Conservation (phyloP, 345 rosid genomes). For the Limnanthes douglasii region DNA sequence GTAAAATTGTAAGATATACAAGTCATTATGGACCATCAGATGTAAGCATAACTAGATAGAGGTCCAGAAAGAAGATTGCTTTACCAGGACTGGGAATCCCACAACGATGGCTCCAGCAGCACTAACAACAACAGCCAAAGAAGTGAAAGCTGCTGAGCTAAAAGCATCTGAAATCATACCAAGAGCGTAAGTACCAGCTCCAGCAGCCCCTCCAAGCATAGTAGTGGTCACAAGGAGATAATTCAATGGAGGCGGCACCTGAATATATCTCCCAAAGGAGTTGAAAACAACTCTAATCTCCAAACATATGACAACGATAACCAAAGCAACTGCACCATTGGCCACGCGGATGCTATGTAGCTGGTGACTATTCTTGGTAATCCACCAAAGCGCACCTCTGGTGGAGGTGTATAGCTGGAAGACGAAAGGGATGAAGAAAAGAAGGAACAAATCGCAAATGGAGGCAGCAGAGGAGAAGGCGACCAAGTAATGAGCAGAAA, state of each 20-base stretch:
- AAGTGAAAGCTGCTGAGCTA: constrained; percentile 59
- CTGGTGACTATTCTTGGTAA: constrained; percentile 58
- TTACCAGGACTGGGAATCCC: constrained; percentile 88
- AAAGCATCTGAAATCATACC: constrained; percentile 81
- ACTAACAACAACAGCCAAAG: constrained; percentile 75
- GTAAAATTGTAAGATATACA: no score
- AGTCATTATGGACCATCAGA: no score
- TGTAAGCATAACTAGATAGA: no score
- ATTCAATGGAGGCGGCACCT: constrained; percentile 81
- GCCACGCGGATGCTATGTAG: constrained; percentile 62
- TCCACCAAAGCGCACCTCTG: constrained; percentile 94
- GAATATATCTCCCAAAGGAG: constrained; percentile 90
- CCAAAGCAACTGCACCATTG: constrained; percentile 88
- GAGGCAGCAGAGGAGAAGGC: constrained; percentile 59
- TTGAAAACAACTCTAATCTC: constrained; percentile 94
- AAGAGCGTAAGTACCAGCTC: constrained; percentile 69
- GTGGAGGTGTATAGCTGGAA: constrained; percentile 86
- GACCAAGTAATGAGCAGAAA: constrained; percentile 77
- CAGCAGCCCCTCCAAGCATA: constrained; percentile 94
- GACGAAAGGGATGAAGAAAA: constrained; percentile 81
- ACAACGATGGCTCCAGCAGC: constrained; percentile 88
- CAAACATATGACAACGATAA: constrained; percentile 70
- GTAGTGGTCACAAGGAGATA: constrained; percentile 77
- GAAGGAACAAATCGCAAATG: constrained; percentile 56
- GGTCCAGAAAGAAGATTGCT: constrained; percentile 8